Percentiles rank a stretch among this genome's conserved stretches.
Evolutionary conservation across 2,329 filamentous ascomycete species (phyloP).

Genomic region (Xylaria polymorpha): DNA sequence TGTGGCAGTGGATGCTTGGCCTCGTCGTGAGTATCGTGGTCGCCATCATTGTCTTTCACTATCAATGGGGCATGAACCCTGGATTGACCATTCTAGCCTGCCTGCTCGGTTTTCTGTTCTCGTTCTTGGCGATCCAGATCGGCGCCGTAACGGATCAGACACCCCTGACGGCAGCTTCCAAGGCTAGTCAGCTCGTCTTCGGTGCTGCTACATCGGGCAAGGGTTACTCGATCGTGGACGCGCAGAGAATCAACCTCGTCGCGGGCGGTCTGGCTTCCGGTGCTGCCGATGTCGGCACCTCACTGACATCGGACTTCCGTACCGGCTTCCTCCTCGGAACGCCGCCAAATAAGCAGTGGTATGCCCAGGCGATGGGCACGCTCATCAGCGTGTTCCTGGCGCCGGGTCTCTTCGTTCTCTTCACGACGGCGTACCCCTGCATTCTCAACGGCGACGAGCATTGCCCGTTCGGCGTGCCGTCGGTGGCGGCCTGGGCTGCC

Average conservation of each 20-base stretch:
- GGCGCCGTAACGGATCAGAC: constrained; percentile 70
- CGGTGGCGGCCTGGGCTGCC: constrained; percentile 73
- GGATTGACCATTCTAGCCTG: constrained; percentile 67
- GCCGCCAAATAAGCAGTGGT: constrained; percentile 72
- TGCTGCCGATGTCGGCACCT: constrained; percentile 64
- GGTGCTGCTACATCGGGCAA: constrained; percentile 71
- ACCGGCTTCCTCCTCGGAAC: constrained; percentile 75
- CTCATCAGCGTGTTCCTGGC: constrained; percentile 74
- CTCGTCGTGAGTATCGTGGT: constrained; percentile 61
- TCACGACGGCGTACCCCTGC: constrained; percentile 75
- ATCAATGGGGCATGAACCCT: constrained; percentile 67
- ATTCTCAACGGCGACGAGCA: constrained; percentile 63
- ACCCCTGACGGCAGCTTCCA: constrained; percentile 73
- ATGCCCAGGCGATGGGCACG: constrained; percentile 72
- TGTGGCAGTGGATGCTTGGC: constrained; percentile 64
- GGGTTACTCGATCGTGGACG: constrained; percentile 60
- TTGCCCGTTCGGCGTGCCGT: constrained; percentile 72
- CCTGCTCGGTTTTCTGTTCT: constrained; percentile 69
- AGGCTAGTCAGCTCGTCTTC: constrained; percentile 75
- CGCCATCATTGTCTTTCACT: constrained; percentile 62
- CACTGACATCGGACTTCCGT: constrained; percentile 72
- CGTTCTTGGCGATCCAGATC: constrained; percentile 70
- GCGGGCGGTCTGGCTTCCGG: constrained; percentile 69
- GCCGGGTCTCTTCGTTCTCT: constrained; percentile 74
- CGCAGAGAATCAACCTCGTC: constrained; percentile 73